Evolutionary conservation across 2,329 filamentous ascomycete genomes (phyloP), one percentile per base, ranked within the genome.

Genomic region (Talaromyces sp.): DNA sequence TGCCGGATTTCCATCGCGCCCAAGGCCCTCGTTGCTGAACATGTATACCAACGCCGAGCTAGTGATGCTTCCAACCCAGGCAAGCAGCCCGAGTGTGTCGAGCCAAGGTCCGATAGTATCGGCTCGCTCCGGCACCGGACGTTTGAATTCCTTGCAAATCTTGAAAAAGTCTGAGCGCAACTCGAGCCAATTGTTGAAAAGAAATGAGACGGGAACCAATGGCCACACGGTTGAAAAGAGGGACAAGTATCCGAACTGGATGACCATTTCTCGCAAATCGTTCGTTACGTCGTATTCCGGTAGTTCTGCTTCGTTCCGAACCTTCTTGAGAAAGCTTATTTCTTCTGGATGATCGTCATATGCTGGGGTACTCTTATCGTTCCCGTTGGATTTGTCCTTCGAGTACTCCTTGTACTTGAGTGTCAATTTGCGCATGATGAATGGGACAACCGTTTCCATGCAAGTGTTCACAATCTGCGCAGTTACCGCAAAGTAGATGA

Each of bases 61-160:
- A 7, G 91, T 95, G 65, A 99, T 82, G 69, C 90, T 96, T 58
- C 94, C 94, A 7, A 97, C 81, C 94, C 94, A 99, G 2, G 92
- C 89, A 14, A 99, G 79, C 74, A 99, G 96, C 10, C 88, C 88
- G 2, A 99, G 81, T 1, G 90, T 88, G 66, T 92, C 87, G 9
- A 99, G 81, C 94, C 94, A 99, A 1, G 94, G 92, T 0, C 94
- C 94, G 66, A 99, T 99, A 0, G 90, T 95, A 74, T 99, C 94
- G 2, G 91, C 88, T 59, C 94, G 86, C 83, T 89, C 90, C 0
- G 94, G 94, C 38, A 90, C 91, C 0, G 94, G 94, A 3, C 94
- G 86, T 68, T 92, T 89, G 81, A 91, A 93, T 74, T 92, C 89
- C 62, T 91, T 83, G 65, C 92, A 92, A 69, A 99, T 97, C 75